Evolutionary conservation across 805 yeast species (phyloP).

Genomic region (Kuraishia ogatae): DNA sequence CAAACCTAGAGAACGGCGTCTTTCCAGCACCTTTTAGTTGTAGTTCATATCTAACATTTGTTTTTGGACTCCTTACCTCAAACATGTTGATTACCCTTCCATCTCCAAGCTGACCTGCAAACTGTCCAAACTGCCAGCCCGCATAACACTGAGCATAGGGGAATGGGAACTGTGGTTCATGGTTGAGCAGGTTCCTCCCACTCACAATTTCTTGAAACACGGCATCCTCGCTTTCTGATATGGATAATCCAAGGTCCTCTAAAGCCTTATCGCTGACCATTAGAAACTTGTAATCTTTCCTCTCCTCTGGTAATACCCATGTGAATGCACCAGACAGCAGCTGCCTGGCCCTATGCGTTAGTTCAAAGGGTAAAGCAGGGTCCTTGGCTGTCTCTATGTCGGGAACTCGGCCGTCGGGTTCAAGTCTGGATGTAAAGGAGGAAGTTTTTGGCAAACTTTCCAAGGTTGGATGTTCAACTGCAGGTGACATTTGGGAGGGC

Average conservation of each 20-base stretch:
- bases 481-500: not conserved
- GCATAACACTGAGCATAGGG: conserved; percentile 93
- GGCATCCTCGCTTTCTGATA: conserved; percentile 28
- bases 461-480: conserved; percentile 8
- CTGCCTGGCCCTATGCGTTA: conserved; percentile 43
- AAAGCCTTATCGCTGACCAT: conserved; percentile 55
- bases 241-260: conserved; percentile 47
- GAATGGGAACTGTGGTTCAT: conserved; percentile 27
- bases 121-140: conserved; percentile 92
- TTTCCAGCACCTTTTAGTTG: conserved; percentile 90
- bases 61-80: conserved; percentile 42
- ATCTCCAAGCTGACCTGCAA: conserved; percentile 97
- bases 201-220: conserved; percentile 46
- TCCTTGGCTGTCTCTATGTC: conserved; percentile 16
- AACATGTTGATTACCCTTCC: conserved; percentile 85
- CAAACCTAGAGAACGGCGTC: conserved; percentile 90
- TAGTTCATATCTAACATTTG: conserved; percentile 43
- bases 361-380: conserved; percentile 18
- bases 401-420: conserved; percentile 22
- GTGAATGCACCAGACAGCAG: conserved; percentile 60
- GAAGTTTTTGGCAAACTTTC: conserved; percentile 18
- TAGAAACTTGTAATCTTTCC: conserved; percentile 45
- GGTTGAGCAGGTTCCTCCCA: conserved; percentile 31
- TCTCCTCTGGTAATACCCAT: conserved; percentile 58
- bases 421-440: conserved; percentile 16